Evolutionary conservation across 305 asterid species (phyloP).

Genomic region (Fraxinus paxiana): DNA sequence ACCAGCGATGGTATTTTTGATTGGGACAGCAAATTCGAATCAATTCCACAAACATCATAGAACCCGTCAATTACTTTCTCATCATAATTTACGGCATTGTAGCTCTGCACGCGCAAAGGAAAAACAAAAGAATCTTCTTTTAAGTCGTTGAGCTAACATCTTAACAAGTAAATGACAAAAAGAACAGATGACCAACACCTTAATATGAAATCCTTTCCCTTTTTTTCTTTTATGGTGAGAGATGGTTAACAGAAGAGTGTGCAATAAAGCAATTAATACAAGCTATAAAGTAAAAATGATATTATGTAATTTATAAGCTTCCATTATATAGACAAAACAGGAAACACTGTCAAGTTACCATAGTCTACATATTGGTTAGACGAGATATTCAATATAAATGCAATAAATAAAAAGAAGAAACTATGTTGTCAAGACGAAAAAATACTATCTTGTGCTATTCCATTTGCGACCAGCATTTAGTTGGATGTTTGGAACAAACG

Average conservation of each 20-base stretch:
- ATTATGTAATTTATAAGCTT: background rate
- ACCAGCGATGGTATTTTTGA: conserved; percentile 67
- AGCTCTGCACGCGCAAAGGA: conserved; percentile 67
- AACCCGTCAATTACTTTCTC: conserved; percentile 89
- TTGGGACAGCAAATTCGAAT: conserved; percentile 50
- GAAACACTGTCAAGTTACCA: background rate
- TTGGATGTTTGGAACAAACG: background rate
- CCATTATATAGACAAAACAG: background rate
- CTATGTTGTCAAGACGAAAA: background rate
- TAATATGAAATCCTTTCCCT: background rate
- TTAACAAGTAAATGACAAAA: background rate
- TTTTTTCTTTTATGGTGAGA: background rate
- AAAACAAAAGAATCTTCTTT: conserved; percentile 14
- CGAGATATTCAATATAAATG: background rate
- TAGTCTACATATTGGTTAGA: background rate
- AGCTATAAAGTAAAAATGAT: background rate
- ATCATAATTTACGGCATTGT: conserved; percentile 71
- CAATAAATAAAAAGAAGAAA: background rate
- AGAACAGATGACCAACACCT: background rate
- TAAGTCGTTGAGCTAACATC: conserved; percentile 6
- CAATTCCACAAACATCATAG: conserved; percentile 80
- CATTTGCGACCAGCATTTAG: background rate
- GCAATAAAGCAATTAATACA: background rate
- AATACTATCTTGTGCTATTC: background rate
- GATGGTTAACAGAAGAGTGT: background rate